These are phyloP conservation scores for Carex sylvatica DNA, from an alignment of 202 grass and related monocot species.

Conservation along the genomic window DNA sequence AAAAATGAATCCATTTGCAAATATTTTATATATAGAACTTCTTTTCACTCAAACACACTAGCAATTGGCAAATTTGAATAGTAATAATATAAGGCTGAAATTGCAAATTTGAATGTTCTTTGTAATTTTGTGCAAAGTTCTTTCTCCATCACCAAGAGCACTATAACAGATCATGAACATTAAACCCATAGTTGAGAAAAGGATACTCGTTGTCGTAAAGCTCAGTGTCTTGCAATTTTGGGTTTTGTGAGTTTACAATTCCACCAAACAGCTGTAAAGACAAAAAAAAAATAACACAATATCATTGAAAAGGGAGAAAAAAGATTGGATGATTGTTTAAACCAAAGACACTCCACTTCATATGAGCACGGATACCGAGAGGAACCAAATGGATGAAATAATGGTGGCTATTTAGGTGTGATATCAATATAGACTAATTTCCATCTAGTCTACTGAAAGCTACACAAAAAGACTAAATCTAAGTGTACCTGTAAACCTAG, in stretches of 20 bases:
- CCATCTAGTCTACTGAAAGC: not conserved
- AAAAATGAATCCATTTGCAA: not conserved
- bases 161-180: not conserved
- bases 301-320: constrained; percentile 13
- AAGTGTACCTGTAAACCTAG: constrained; percentile 81
- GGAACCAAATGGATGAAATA: not conserved
- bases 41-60: not conserved
- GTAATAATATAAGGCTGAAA: not conserved
- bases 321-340: not conserved
- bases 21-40: not conserved
- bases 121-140: not conserved
- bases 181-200: constrained; percentile 20
- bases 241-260: constrained; percentile 73
- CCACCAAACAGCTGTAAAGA: constrained; percentile 88
- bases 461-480: constrained; percentile 16
- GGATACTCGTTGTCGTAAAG: constrained; percentile 85
- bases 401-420: constrained; percentile 7
- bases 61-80: not conserved
- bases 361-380: not conserved
- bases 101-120: not conserved
- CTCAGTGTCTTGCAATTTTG: constrained; percentile 62
- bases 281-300: constrained; percentile 25
- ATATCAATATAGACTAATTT: not conserved
- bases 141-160: not conserved
- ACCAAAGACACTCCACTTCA: not conserved